Base-by-base conservation (phyloP, 306 rosid genomes). In the Abrus pulchellus region DNA sequence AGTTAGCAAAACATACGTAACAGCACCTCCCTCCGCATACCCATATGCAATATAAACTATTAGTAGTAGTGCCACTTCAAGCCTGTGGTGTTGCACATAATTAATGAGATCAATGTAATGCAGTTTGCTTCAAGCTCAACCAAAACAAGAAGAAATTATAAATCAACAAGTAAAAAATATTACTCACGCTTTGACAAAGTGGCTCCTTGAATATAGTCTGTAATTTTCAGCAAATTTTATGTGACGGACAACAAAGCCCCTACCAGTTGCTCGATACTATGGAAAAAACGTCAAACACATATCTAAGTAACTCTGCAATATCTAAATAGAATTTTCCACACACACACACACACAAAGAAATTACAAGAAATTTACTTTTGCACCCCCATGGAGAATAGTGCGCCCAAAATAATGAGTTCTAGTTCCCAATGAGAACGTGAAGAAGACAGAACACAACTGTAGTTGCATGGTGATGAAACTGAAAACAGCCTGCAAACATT, bases 221-320 rank as follows among this genome's bases (percentile, higher is more conserved):
- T 95, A 95, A 82, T 93, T 93, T 43, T 95, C 99, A 82, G 99
- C 98, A 81, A 95, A 95, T 90, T 90, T 91, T 76, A 95, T 95
- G 90, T 92, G 99, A 11, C 83, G 94, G 72, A 95, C 98, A 80
- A 95, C 98, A 74, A 93, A 93, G 52, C 99, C 99, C 86, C 99
- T 93, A 59, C 99, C 99, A 80, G 99, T 95, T 83, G 99, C 99
- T 34, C 97, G 99, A 83, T 95, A 95, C 99, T 95, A 84, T 30
- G 13, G 82, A n/a, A 34, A 77, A 87, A 73, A 67, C 30, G 49
- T 48, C 62, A 77, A 74, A 60, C 30, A 54, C 68, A 76, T 11
- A 49, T 67, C 48, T 30, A 66, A 41, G 56, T 63, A 81, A 72
- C 70, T 73, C 0, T 44, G 57, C 82, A 57, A 28, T 66, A 77